phyloP scores from a whole-genome alignment of 2,329 filamentous ascomycete species.

The Ophiostoma perfectum region DNA sequence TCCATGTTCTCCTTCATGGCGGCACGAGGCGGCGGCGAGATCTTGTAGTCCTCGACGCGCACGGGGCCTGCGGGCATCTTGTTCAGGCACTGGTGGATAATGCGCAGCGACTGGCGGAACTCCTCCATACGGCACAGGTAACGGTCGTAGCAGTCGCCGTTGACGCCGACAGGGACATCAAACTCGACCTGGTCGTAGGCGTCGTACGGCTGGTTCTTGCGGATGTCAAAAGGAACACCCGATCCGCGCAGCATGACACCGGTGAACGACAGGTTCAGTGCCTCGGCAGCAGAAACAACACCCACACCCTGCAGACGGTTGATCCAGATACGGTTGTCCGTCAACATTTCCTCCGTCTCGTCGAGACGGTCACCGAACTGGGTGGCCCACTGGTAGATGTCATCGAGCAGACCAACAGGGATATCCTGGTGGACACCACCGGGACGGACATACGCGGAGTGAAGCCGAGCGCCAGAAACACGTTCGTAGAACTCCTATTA shows the following conservation, averaged over 20 bases:
- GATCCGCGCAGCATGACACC: slow-evolving; percentile 98
- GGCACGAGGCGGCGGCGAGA: slow-evolving; percentile 86
- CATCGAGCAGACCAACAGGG: slow-evolving; percentile 86
- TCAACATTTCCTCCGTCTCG: slow-evolving; percentile 97
- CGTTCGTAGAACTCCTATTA: slow-evolving; percentile 98
- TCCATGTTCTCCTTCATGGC: slow-evolving; percentile 99
- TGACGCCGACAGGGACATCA: slow-evolving; percentile 90
- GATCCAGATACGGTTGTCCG: slow-evolving; percentile 99
- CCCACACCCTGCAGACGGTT: slow-evolving; percentile 85
- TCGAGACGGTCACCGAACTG: slow-evolving; percentile 98
- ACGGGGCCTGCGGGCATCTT: slow-evolving; percentile 95
- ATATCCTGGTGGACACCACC: slow-evolving; percentile 96
- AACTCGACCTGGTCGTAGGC: slow-evolving; percentile 98
- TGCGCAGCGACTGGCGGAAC: slow-evolving; percentile 95
- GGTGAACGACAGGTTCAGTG: slow-evolving; percentile 94
- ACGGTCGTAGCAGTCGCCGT: slow-evolving; percentile 98
- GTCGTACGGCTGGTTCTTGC: slow-evolving; percentile 95
- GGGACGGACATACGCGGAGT: slow-evolving; percentile 93
- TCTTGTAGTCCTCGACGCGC: slow-evolving; percentile 97
- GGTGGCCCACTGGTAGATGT: slow-evolving; percentile 99
- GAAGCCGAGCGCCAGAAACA: slow-evolving; percentile 94
- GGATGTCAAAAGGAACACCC: slow-evolving; percentile 91
- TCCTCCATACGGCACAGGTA: slow-evolving; percentile 99
- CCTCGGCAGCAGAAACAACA: slow-evolving; percentile 84
- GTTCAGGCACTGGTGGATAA: slow-evolving; percentile 98